These are phyloP conservation scores for Talaromyces adpressus DNA, from an alignment of 495 filamentous ascomycete species.

Conservation along the genomic window DNA sequence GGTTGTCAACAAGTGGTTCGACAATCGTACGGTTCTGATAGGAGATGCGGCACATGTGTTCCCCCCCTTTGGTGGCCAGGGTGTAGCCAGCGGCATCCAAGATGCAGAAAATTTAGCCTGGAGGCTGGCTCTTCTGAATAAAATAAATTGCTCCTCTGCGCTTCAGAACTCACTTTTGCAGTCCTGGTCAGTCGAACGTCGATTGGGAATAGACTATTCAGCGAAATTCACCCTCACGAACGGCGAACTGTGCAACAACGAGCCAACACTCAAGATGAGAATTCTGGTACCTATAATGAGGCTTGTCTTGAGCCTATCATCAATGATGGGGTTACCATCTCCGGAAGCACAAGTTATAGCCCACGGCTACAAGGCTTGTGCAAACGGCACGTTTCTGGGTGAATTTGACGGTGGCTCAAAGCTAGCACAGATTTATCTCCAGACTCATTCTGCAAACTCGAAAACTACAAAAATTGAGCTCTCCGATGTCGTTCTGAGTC, in stretches of 20 bases:
- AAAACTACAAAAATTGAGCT: no score
- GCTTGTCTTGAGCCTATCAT: no score
- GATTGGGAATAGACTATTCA: no score
- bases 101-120: constrained; percentile 26
- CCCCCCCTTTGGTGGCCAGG: constrained; percentile 42
- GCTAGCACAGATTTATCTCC: neutral
- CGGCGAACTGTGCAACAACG: no score
- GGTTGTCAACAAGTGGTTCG: constrained; percentile 36
- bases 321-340: neutral
- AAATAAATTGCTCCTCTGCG: neutral
- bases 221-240: no score
- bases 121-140: constrained; percentile 23
- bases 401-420: neutral
- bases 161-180: neutral
- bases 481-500: no score
- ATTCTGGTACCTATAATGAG: no score
- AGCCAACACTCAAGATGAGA: no score
- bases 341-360: neutral
- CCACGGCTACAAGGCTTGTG: neutral
- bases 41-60: constrained; percentile 44
- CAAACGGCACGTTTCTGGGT: neutral
- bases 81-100: constrained; percentile 30
- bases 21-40: constrained; percentile 26
- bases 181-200: neutral
- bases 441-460: no score